These are phyloP conservation scores for Parastagonospora avenae DNA, from an alignment of 2,329 filamentous ascomycete genomes.

Conservation along the genomic window DNA sequence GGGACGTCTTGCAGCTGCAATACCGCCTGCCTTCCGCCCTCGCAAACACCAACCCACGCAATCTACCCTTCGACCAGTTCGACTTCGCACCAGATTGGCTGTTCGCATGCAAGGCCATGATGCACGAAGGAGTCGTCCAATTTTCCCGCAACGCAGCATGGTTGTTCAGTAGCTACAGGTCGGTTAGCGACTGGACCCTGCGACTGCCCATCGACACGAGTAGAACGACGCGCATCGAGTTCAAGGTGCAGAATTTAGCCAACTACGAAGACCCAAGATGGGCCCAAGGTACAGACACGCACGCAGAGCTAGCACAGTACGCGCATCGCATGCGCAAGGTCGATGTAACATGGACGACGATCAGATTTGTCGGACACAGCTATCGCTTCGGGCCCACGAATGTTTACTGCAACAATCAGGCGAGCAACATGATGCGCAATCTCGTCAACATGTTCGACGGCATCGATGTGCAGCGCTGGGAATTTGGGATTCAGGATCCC, in stretches of 20 bases:
- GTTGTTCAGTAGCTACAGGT: neutral
- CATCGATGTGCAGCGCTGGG: neutral
- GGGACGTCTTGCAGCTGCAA: no score
- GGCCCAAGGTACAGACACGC: neutral
- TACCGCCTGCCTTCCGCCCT: no score
- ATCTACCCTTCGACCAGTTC: no score
- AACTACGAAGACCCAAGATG: neutral
- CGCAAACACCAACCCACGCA: no score
- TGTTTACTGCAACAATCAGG: neutral
- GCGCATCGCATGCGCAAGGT: neutral
- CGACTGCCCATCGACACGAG: neutral
- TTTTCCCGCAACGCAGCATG: neutral
- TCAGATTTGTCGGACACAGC: neutral
- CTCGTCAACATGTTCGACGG: neutral
- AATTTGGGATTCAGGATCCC: neutral
- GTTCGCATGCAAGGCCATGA: neutral
- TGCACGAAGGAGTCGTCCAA: neutral
- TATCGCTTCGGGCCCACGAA: neutral
- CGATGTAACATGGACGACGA: neutral
- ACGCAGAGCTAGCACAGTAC: neutral
- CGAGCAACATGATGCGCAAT: neutral
- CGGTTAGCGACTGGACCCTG: neutral
- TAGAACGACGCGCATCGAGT: neutral
- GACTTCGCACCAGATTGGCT: neutral
- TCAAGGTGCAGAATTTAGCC: neutral